Percentiles rank a stretch among this genome's conserved stretches.
Conservation (phyloP, 169 alveolate species). For the Cryptosporidium viatorum region DNA sequence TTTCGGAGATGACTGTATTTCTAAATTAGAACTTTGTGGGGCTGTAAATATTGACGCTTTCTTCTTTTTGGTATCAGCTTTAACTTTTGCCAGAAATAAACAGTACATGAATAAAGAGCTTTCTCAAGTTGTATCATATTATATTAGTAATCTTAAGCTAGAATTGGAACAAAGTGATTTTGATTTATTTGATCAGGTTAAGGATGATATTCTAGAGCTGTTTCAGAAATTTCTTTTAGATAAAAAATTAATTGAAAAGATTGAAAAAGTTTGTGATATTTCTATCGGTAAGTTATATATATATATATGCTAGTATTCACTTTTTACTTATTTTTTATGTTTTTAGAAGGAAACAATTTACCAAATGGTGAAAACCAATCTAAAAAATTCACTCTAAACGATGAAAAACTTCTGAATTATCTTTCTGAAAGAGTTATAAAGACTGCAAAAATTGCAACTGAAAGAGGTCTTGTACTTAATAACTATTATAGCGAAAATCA, state of each 20-base stretch:
- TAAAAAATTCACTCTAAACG: constrained; percentile 28
- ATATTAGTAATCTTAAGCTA: constrained; percentile 20
- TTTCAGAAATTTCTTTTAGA: constrained; percentile 3
- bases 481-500: not conserved
- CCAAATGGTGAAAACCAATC: not conserved
- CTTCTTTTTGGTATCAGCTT: constrained; percentile 32
- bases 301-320: not conserved
- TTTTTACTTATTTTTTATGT: not conserved
- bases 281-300: constrained; percentile 20
- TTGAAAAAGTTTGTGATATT: constrained; percentile 55
- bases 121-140: not conserved
- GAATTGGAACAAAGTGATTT: constrained; percentile 1
- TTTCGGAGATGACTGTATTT: constrained; percentile 33
- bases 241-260: constrained; percentile 17
- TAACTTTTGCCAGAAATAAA: constrained; percentile 39
- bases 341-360: not conserved
- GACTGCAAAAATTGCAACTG: constrained; percentile 29
- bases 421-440: constrained; percentile 31
- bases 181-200: not conserved
- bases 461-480: constrained; percentile 9
- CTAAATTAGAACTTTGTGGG: constrained; percentile 37
- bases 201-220: not conserved
- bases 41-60: constrained; percentile 22
- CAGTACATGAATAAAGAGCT: constrained; percentile 10
- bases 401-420: constrained; percentile 35